Base-by-base conservation (phyloP, 768 basidiomycete species). In the Hygrophorus pudorinus region DNA sequence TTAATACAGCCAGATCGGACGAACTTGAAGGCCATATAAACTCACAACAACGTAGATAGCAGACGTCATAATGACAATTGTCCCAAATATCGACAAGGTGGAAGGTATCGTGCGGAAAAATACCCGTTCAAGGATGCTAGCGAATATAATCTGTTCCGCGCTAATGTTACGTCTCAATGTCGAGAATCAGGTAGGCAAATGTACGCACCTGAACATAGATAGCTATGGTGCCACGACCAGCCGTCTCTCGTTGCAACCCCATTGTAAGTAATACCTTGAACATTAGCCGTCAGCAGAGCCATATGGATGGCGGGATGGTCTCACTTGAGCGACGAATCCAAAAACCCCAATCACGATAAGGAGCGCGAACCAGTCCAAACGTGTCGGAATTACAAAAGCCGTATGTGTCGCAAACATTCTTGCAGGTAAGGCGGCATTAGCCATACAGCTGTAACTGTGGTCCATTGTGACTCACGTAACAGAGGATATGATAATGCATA, bases 171-270 rank as follows among this genome's bases (percentile, higher is more conserved):
- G 5, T n/a, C 14, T n/a, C 9, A 18, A n/a, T n/a, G n/a, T n/a
- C n/a, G 7, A 13, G 6, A 11, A 9, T 12, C 27, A 18, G 13
- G 3, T 35, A 17, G 13, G 14, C 4, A 4, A 14, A 3, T 13
- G 13, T 10, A 49, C 55, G 31, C 41, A 70, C 74, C 56, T 75
- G 72, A 4, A 67, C 62, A 53, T 81, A 83, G 11, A 78, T 56
- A 0, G 72, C 76, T 48, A 83, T 59, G 3, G 73, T 65, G 0
- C 75, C 78, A 14, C 82, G 65, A 0, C 78, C 74, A 0, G 78
- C 82, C 5, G 76, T 76, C 56, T 85, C 81, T 1, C 73, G 70
- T 44, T 78, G 78, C 9, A 84, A 60, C 0, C 79, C 81, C 54
- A 76, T 62, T 1, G 75, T 76, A 28, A 80, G 55, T 1, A 77